A percentile compares a stretch with the other conserved stretches of the same genome.
Conservation (phyloP, 2,329 filamentous ascomycete genomes). For the Colletotrichum sp. region DNA sequence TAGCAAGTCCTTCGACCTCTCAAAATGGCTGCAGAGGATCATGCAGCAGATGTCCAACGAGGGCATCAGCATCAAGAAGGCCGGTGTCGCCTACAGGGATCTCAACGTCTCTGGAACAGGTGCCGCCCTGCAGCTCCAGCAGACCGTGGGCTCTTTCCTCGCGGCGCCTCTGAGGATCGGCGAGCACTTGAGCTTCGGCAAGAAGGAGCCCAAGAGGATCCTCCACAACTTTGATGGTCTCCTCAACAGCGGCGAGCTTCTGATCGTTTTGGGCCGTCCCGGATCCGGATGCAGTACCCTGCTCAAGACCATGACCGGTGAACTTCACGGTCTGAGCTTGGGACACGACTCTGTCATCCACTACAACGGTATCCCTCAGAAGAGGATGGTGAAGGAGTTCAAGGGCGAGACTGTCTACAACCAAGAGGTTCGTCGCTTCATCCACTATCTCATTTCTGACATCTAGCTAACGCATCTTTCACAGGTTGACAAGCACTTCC, state of each 20-base stretch:
- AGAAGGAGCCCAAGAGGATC: slow-evolving; percentile 61
- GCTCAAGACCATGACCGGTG: slow-evolving; percentile 65
- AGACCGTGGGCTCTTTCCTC: slow-evolving; percentile 66
- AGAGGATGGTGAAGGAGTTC: slow-evolving; percentile 63
- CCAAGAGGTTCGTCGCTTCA: slow-evolving; percentile 57
- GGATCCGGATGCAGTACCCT: slow-evolving; percentile 69
- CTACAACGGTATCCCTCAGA: slow-evolving; percentile 65
- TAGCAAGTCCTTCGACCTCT: slow-evolving; percentile 42
- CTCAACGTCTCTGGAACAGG: slow-evolving; percentile 72
- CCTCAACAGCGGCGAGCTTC: slow-evolving; percentile 67
- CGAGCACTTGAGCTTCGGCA: slow-evolving; percentile 56
- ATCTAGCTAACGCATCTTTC: not conserved
- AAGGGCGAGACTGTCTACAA: slow-evolving; percentile 75
- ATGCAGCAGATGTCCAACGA: slow-evolving; percentile 54
- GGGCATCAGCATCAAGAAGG: slow-evolving; percentile 55
- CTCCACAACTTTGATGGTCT: slow-evolving; percentile 69
- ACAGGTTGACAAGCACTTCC: slow-evolving; percentile 74
- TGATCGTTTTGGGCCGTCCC: slow-evolving; percentile 72
- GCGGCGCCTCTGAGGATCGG: slow-evolving; percentile 61
- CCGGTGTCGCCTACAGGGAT: slow-evolving; percentile 68
- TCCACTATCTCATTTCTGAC: not conserved
- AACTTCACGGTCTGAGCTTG: slow-evolving; percentile 62
- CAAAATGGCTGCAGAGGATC: slow-evolving; percentile 45
- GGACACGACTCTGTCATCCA: slow-evolving; percentile 57
- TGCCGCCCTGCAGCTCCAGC: slow-evolving; percentile 70